Evolutionary conservation across 495 filamentous ascomycete genomes (phyloP).

Genomic region (Pyrenula massariospora): DNA sequence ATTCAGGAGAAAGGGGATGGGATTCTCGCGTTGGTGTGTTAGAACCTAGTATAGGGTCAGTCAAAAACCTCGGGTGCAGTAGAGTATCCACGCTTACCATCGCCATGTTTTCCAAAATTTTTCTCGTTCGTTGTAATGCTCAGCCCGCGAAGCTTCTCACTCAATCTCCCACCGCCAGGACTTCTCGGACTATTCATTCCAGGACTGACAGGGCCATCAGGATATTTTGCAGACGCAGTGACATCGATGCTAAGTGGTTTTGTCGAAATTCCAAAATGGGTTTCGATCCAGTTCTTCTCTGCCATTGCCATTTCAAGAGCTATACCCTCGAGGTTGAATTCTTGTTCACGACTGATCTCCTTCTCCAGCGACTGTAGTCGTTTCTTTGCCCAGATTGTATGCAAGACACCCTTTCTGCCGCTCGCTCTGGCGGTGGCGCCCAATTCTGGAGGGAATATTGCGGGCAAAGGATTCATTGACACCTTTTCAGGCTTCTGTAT

Average conservation of each 20-base stretch:
- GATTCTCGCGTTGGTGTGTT: conserved; percentile 6
- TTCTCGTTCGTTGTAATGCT: conserved; percentile 59
- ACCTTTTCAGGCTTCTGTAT: conserved; percentile 15
- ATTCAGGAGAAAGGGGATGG: conserved; percentile 47
- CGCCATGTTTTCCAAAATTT: conserved; percentile 35
- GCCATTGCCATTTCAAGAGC: conserved; percentile 69
- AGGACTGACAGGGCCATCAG: conserved; percentile 25
- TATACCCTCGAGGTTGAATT: conserved; percentile 60
- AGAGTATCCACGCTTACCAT: conserved; percentile 24
- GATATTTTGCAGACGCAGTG: conserved; percentile 13
- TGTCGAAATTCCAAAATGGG: conserved; percentile 54
- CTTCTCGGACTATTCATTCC: conserved; percentile 38
- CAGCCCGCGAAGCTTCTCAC: conserved; percentile 65
- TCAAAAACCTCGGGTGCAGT: neutral
- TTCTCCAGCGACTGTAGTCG: conserved; percentile 57
- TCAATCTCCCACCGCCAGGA: conserved; percentile 51
- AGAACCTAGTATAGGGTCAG: conserved; percentile 1
- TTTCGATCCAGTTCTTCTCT: conserved; percentile 72
- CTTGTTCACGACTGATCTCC: conserved; percentile 55
- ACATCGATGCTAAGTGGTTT: conserved; percentile 16
- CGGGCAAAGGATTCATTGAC: conserved; percentile 62
- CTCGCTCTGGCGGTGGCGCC: conserved; percentile 50
- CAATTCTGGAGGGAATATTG: conserved; percentile 66
- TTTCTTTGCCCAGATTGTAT: conserved; percentile 75
- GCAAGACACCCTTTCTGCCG: conserved; percentile 67